Conservation (phyloP, 202 grass and related monocot species). For the Saccharum hybrid region DNA sequence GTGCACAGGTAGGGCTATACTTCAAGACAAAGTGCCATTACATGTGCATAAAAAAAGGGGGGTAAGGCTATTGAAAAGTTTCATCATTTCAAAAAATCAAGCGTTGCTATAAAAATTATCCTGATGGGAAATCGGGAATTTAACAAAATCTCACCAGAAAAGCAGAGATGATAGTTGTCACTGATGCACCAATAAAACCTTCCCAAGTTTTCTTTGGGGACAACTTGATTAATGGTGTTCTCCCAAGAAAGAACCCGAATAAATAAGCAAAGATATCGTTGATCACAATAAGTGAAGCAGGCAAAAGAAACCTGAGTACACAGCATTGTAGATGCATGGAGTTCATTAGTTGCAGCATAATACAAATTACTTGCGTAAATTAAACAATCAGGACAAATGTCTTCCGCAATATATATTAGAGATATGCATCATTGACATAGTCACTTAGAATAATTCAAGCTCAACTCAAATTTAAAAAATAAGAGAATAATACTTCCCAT, state of each 20-base stretch:
- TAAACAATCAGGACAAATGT: not conserved
- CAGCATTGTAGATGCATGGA: conserved; percentile 35
- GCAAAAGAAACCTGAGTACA: conserved; percentile 90
- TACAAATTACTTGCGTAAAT: conserved; percentile 26
- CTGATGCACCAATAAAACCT: conserved; percentile 98
- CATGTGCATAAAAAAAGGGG: not conserved
- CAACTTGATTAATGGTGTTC: conserved; percentile 93
- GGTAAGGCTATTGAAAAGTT: not conserved
- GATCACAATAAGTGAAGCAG: conserved; percentile 96
- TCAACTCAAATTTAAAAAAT: not conserved
- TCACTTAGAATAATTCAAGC: conserved; percentile 15
- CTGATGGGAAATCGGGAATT: not conserved
- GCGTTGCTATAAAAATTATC: not conserved
- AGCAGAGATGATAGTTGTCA: conserved; percentile 90
- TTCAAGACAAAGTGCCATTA: not conserved
- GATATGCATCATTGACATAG: not conserved
- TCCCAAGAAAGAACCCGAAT: conserved; percentile 97
- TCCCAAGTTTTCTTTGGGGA: conserved; percentile 99
- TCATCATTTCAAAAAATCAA: not conserved
- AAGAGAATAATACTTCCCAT: not conserved
- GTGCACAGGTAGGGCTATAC: not conserved
- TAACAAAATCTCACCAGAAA: conserved; percentile 69
- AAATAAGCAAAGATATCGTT: conserved; percentile 98
- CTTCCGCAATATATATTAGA: conserved; percentile 2
- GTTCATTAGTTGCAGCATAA: conserved; percentile 46